Evolutionary conservation across 176 grass and related monocot genomes (phyloP), one percentile per base, ranked within the genome.

Genomic region (Rhynchospora pubera): DNA sequence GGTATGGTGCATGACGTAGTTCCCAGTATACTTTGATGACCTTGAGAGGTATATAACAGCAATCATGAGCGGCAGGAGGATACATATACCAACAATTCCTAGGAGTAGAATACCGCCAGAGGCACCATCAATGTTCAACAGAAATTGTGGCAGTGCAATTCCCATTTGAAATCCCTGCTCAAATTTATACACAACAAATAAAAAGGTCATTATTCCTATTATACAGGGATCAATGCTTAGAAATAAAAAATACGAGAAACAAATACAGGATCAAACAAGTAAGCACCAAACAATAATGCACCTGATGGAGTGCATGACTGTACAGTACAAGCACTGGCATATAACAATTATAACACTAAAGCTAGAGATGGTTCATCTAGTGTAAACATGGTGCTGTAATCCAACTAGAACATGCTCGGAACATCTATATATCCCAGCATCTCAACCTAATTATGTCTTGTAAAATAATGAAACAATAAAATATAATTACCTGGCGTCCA

Each of bases 31-130:
- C 48, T 99, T 99, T 80, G 96, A 95, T 18, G 96, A 99, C 65
- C 96, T 95, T 85, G 96, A 99, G 79, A 99, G 86, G 88, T 99
- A 99, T 84, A 99, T 99, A 93, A 99, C 96, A 59, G 96, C 91
- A 87, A 99, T 93, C 91, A 99, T 87, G 59, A 99, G 88, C 19
- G 96, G 96, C 48, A 99, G 85, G 24, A 99, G 87, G 82, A 99
- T 95, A 85, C 93, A 95, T 85, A 99, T 84, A 76, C 96, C 93
- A 9, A 99, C 96, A 80, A 99, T 95, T 71, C 93, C 93, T 51
- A 99, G 84, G 81, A 99, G 89, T 82, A 99, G 84, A 90, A 99
- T 82, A 57, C 96, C 96, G 2, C 96, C 96, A 83, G 96, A 95
- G 85, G 96, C 91, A 56, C 96, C 96, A 87, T 99, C 96, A 83